Base-by-base conservation (phyloP, 495 filamentous ascomycete species). In the Rhypophila decipiens region DNA sequence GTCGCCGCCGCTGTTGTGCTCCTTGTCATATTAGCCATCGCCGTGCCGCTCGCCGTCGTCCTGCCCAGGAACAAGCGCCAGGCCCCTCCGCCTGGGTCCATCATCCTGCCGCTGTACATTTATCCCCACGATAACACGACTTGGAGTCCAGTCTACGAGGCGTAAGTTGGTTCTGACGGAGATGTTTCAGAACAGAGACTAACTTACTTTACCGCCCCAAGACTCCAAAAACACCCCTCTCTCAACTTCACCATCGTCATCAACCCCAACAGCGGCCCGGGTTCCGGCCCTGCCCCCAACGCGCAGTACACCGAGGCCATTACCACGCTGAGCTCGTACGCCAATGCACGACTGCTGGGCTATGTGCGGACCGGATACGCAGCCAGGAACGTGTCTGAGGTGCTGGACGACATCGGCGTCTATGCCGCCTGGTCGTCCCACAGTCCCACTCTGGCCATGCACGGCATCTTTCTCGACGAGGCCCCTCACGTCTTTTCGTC, bases 91-190 rank as follows among this genome's bases (percentile, higher is more conserved):
- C n/a, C n/a, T n/a, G n/a, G n/a, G n/a, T n/a, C n/a, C n/a, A n/a
- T n/a, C n/a, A n/a, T n/a, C n/a, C 44, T 76, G 18, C 74, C 76
- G 5, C 53, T 79, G 18, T 79, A 78, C 47, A 51, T 69, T 45
- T 76, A 72, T 50, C 76, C 76, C 9, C 41, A 38, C n/a, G 47
- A 55, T 24, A 19, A 24, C 23, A 43, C 49, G n/a, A 62, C 63
- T 19, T 79, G 75, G 75, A 50, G 55, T 19, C 58, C 69, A 4
- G 55, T 73, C 41, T 71, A 67, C 39, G 50, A 65, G 2, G 59
- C 60, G 23, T 46, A 42, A 24, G 41, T 36, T n/a, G n/a, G n/a
- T n/a, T n/a, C n/a, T n/a, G n/a, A n/a, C n/a, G n/a, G n/a, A n/a
- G n/a, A n/a, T n/a, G n/a, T n/a, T n/a, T n/a, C n/a, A n/a, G n/a